A percentile compares a stretch with the other conserved stretches of the same genome.
phyloP scores from a whole-genome alignment of 139 green algal species.

The Closterium sp. region DNA sequence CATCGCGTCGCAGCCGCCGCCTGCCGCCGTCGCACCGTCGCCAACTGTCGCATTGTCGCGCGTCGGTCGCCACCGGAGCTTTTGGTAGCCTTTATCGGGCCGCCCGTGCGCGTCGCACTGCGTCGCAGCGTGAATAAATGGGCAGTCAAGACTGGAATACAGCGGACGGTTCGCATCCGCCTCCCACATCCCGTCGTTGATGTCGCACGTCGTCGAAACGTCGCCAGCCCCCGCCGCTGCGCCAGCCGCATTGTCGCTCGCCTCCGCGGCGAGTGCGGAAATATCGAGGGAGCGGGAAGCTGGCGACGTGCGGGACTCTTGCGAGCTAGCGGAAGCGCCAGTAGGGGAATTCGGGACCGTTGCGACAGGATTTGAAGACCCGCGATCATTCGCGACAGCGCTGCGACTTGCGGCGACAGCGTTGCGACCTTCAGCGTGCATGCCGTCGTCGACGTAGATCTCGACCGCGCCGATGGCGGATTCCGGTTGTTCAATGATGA shows the following conservation, averaged over 20 bases:
- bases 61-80: not conserved
- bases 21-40: too few species aligned
- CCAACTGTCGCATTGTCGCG: not conserved
- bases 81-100: not conserved
- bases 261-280: not conserved
- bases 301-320: not conserved
- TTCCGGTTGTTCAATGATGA: not conserved
- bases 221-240: not conserved
- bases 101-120: not conserved
- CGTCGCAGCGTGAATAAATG: not conserved
- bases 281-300: not conserved
- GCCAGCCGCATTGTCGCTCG: not conserved
- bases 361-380: not conserved
- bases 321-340: not conserved
- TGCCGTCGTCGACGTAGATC: not conserved
- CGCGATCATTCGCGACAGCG: not conserved
- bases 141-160: not conserved
- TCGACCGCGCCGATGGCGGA: not conserved
- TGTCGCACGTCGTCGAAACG: not conserved
- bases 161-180: not conserved
- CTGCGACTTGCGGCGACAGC: not conserved
- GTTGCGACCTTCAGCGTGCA: not conserved
- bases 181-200: not conserved
- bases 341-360: not conserved
- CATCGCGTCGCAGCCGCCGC: not conserved